Conservation (phyloP, 139 green algal genomes). For the Chlamydomonas eustigma region DNA sequence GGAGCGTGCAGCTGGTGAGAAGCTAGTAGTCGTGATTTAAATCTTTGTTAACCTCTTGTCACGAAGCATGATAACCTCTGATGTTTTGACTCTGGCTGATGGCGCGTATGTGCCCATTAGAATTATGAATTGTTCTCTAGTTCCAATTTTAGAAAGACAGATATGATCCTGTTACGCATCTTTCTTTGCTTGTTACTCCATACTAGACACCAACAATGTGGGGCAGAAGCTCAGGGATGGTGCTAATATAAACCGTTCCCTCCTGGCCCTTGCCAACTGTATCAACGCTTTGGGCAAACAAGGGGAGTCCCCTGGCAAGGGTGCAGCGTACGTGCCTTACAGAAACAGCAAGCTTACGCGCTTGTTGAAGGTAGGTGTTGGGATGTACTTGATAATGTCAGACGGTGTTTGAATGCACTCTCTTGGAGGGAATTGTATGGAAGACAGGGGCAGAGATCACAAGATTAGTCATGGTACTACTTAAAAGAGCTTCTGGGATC, state of each 20-base stretch:
- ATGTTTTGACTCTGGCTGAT: too few relatives aligned
- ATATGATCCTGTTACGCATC: background rate
- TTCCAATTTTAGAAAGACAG: too few relatives aligned
- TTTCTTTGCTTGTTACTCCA: conserved; percentile 1
- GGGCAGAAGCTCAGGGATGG: conserved; percentile 73
- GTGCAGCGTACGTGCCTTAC: conserved; percentile 65
- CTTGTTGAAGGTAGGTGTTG: conserved; percentile 40
- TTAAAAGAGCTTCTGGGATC: too few relatives aligned
- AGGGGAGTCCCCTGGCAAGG: background rate
- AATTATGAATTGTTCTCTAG: too few relatives aligned
- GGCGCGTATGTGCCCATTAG: too few relatives aligned
- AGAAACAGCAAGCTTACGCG: conserved; percentile 76
- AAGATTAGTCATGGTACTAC: too few relatives aligned
- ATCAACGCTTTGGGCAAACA: conserved; percentile 78
- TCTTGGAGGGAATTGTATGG: background rate
- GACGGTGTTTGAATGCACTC: background rate
- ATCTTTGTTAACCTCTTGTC: background rate
- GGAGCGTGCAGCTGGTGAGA: conserved; percentile 42
- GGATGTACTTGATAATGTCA: background rate
- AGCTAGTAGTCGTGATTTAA: background rate
- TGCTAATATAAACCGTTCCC: conserved; percentile 77
- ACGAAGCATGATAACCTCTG: too few relatives aligned
- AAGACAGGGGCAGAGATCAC: too few relatives aligned
- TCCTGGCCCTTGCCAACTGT: conserved; percentile 85
- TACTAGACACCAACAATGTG: conserved; percentile 58